Base-by-base conservation (phyloP, 164 flowering plant genomes). In the Piper betle region DNA sequence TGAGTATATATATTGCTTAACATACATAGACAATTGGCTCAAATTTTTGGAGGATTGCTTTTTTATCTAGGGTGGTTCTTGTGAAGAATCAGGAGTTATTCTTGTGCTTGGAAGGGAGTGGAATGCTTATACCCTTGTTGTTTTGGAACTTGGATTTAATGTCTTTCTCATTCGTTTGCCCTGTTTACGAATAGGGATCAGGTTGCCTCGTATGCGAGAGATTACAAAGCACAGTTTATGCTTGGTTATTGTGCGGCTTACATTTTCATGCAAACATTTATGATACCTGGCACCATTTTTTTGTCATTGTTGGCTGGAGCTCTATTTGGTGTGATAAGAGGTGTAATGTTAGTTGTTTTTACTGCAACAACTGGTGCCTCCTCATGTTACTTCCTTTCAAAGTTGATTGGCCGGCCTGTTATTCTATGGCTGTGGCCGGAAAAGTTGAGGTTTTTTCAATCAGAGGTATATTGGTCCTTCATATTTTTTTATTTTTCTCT, bases 241-340 rank as follows among this genome's bases (percentile, higher is more conserved):
- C 78, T 93, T 50, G 97, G 96, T 60, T 93, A 90, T 80, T 93
- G 98, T 74, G 81, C 97, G 58, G 83, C 83, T 40, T 92, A 92
- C 78, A 89, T 92, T 69, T 92, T 92, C 83, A 92, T 92, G 98
- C 98, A 92, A 73, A 92, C 98, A n/a, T 89, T 92, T 71, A 92
- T 92, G 98, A 92, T 92, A 59, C 96, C 98, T 55, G 98, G 98
- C 39, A 93, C 98, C 53, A 86, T 93, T 68, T 93, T 93, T 75
- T 84, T 93, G 98, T 93, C 98, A 20, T 71, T 93, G 76, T 79
- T 93, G 19, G 98, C 96, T 78, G 98, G 98, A 70, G 97, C 98
- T 60, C 91, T 93, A 63, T 93, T 89, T 77, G 98, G 97, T 57
- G 94, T 84, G 20, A 41, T 83, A 20, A 83, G 75, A 77, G 98